A percentile compares a stretch with the other conserved stretches of the same genome.
phyloP scores from a whole-genome alignment of 192 early-diverging fungal species.

The Geranomyces variabilis region DNA sequence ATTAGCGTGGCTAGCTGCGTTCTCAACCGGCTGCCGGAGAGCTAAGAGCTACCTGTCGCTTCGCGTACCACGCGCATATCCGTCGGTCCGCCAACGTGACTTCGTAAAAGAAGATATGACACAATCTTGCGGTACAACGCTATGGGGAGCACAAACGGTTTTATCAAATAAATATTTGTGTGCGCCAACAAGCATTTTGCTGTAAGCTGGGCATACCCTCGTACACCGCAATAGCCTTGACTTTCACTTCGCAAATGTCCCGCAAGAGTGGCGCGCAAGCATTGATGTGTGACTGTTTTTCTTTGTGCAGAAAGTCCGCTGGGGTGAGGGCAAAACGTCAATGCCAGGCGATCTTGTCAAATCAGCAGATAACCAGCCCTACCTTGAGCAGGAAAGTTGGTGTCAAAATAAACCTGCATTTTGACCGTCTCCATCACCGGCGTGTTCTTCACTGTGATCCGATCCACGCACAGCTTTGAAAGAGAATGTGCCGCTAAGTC shows the following conservation, averaged over 20 bases:
- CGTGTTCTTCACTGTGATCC: constrained; percentile 44
- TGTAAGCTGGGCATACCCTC: too few relatives aligned
- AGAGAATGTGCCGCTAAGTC: neutral
- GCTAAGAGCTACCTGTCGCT: constrained; percentile 49
- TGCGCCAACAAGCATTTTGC: too few relatives aligned
- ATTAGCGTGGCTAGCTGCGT: neutral
- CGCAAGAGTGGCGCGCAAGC: constrained; percentile 48
- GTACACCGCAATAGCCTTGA: constrained; percentile 50
- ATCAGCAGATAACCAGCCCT: neutral
- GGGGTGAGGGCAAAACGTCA: neutral
- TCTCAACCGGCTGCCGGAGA: too few relatives aligned
- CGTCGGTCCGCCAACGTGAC: constrained; percentile 57
- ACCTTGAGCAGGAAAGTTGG: constrained; percentile 64
- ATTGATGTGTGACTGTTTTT: constrained; percentile 48
- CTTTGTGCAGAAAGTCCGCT: constrained; percentile 62
- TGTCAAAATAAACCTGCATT: constrained; percentile 69
- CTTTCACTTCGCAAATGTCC: constrained; percentile 55
- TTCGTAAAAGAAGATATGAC: constrained; percentile 56
- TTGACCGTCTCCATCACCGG: constrained; percentile 55
- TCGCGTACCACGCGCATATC: constrained; percentile 64
- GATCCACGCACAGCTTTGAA: constrained; percentile 52
- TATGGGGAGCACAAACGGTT: constrained; percentile 11
- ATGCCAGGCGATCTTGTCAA: neutral
- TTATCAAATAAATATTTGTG: neutral
- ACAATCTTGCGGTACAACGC: constrained; percentile 63